Evolutionary conservation across 352 stramenopile species (phyloP), one percentile per base, ranked within the genome.

Genomic region (Pythium brachiatum): DNA sequence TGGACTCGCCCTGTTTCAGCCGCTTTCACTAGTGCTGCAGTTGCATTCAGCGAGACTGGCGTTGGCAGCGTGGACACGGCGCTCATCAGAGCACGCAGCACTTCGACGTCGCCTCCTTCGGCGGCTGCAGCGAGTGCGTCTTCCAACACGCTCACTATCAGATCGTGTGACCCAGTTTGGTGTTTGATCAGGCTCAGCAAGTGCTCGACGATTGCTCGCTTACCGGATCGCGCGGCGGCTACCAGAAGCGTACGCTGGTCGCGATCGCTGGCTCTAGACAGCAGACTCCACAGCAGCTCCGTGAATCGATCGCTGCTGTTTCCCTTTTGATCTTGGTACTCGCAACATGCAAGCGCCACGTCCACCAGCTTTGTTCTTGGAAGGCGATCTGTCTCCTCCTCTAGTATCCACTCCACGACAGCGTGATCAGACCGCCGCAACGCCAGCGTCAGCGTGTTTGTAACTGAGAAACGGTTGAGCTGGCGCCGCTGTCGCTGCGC

Each of bases 401-500:
- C 11, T 5, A 57, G 47, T 47, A 64, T 58, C 57, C 58, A 63
- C 6, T 47, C 34, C 13, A 71, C 58, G 12, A 71, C 57, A 6
- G 27, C 16, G 13, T 50, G 11, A 4, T 53, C 31, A 16, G 27
- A 52, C 1, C 23, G 44, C 2, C 25, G 38, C 3, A 71, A 44
- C 26, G 64, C 64, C n/a, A 25, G 8, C 3, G 31, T 21, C 11
- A 62, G 38, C 15, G 48, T 48, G 2, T 41, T 38, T 8, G 39
- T 32, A 1, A 59, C n/a, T 38, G 60, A 16, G 18, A 60, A 50
- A 2, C 13, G 58, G 32, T 71, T 64, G n/a, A 70, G 64, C 36
- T 60, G 64, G 13, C 57, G 52, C 8, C 46, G 48, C 13, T 27
- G 31, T 18, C 34, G 3, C 2, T 48, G 50, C 13, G 38, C n/a